These are phyloP conservation scores for Solanum sitiens DNA, from an alignment of 257 asterid species.

Conservation along the genomic window DNA sequence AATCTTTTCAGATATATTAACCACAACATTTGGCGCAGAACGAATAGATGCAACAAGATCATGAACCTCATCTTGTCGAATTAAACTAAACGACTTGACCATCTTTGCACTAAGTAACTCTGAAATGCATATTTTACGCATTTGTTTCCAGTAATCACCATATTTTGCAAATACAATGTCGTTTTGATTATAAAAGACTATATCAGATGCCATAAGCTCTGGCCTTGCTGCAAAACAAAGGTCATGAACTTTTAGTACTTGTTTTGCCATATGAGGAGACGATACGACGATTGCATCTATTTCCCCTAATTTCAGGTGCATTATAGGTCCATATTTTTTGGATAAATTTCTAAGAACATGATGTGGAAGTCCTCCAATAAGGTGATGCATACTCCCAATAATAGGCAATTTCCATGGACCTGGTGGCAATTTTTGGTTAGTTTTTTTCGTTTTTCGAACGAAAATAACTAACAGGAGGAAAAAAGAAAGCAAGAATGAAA, in stretches of 20 bases:
- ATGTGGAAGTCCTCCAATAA: neutral
- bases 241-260: neutral
- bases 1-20: neutral
- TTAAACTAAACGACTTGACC: neutral
- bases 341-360: neutral
- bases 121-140: neutral
- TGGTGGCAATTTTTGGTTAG: neutral
- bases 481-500: neutral
- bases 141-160: neutral
- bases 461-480: neutral
- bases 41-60: neutral
- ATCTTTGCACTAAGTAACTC: slow-evolving; percentile 1
- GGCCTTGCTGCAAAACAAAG: neutral
- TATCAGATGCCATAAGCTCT: neutral
- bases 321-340: neutral
- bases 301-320: slow-evolving; percentile 3
- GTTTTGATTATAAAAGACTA: neutral
- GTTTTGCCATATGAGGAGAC: neutral
- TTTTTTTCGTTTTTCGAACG: neutral
- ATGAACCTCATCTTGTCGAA: neutral
- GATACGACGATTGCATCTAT: slow-evolving; percentile 1
- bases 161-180: neutral
- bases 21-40: neutral
- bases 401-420: neutral
- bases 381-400: slow-evolving; percentile 5